Base-by-base conservation (phyloP, 805 yeast genomes). In the Metschnikowia matae region DNA sequence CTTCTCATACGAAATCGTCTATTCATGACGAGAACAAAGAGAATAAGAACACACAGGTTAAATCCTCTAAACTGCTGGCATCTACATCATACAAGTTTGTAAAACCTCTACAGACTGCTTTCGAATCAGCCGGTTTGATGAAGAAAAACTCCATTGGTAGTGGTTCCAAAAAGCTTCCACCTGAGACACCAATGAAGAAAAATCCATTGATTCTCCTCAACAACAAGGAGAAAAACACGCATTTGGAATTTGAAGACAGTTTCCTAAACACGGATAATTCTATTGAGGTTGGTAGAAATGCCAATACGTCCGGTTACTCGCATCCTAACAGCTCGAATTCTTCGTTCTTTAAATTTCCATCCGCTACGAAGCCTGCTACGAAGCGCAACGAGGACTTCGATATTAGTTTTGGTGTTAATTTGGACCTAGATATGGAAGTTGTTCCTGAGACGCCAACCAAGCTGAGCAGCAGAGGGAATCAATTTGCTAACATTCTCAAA, bases 101-200 rank as follows among this genome's bases (percentile, higher is more conserved):
- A 20, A 87, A 85, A 62, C 96, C 96, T 2, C 74, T 89, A 37
- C 96, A 88, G 63, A 84, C 91, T 0, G 96, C 94, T 14, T 89
- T 89, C 66, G 77, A 81, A 63, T 79, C 91, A 2, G 71, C 87
- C 0, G 96, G 96, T 0, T 69, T 89, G 34, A 66, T 84, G 73
- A 85, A 67, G 71, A 83, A 66, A 70, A 71, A 63, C 59, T 65
- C 62, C 17, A 51, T 68, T 7, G 46, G 56, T 17, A 54, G 56
- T 20, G 53, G 55, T 39, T 11, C 57, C 40, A 41, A 59, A 37
- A 71, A 71, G 46, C 58, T 65, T 8, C 76, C 76, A 1, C 78
- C 78, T 0, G 77, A 73, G 44, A 73, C 78, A 1, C 78, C 78
- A 4, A 70, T 72, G 41, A 73, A 73, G 55, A 65, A 65, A 49